Conservation (phyloP, 2,329 filamentous ascomycete species). For the Diaporthe sp. region DNA sequence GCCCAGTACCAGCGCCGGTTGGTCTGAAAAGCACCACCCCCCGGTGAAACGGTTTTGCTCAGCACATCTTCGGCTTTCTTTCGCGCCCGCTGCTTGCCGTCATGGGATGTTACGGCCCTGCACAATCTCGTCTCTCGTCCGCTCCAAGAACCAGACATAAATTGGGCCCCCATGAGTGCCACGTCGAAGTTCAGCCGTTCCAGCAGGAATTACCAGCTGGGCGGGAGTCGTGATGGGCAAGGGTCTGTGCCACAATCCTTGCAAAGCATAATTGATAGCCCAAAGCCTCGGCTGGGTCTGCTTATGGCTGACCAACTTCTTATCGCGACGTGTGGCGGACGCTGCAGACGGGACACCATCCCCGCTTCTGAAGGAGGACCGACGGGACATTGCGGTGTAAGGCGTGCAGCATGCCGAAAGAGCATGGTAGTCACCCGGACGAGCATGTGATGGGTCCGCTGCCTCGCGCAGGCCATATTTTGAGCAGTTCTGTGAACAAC, state of each 20-base stretch:
- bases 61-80: background rate
- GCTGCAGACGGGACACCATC: slow-evolving; percentile 11
- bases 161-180: background rate
- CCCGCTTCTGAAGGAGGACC: slow-evolving; percentile 21
- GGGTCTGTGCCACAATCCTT: slow-evolving; percentile 25
- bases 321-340: slow-evolving; percentile 10
- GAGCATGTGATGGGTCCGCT: slow-evolving; percentile 1
- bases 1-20: slow-evolving; percentile 1
- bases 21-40: background rate
- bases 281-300: slow-evolving; percentile 6
- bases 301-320: slow-evolving; percentile 24
- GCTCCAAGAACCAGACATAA: background rate
- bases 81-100: slow-evolving; percentile 7
- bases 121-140: background rate
- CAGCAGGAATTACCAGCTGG: slow-evolving; percentile 25
- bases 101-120: slow-evolving; percentile 9
- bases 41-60: background rate
- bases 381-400: slow-evolving; percentile 24
- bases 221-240: slow-evolving; percentile 18
- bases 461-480: slow-evolving; percentile 11
- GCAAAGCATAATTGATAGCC: slow-evolving; percentile 21
- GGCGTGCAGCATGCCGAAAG: slow-evolving; percentile 12
- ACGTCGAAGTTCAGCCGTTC: slow-evolving; percentile 6
- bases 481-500: background rate
- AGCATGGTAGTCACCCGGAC: slow-evolving; percentile 1